Evolutionary conservation across 1,284 basidiomycete genomes (phyloP), one percentile per base, ranked within the genome.

Genomic region (Tylopilus sp.): DNA sequence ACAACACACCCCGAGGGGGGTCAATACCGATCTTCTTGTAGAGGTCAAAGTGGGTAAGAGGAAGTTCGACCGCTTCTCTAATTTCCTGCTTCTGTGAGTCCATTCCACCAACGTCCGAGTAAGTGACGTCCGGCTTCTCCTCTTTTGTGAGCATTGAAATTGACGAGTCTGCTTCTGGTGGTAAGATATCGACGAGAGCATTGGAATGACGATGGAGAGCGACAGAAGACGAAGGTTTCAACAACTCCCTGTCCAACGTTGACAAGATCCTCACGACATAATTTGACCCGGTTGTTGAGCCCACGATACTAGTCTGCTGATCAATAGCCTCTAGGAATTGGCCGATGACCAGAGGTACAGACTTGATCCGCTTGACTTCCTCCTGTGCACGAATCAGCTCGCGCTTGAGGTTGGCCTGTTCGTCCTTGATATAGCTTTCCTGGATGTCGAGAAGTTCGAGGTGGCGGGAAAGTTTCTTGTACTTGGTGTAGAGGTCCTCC

Each of bases 1-100:
- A 76, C 53, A 92, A 68, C 2, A 90, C 90, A 70, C 89, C 89
- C 44, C 90, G 79, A 48, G 89, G 96, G 21, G 96, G 96, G 74
- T 99, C 96, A 59, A 99, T 99, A 64, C 96, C 96, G 65, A 99
- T 99, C 76, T 99, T 98, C 75, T 91, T 91, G 78, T 99, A 99
- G 37, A 99, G 74, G 68, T 99, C 95, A 69, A 96, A 96, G 72
- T 99, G 90, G 7, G 91, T 94, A 52, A 99, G 77, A n/a, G 96
- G 96, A 30, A 99, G 76, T 73, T 99, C 96, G 36, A 99, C 96
- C 2, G 96, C 96, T 72, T 99, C 96, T 55, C 95, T 77, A 59
- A 99, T 99, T 74, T 99, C 96, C 73, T 99, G 96, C 76, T 99
- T 99, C 76, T 99, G 96, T 21, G 85, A 72, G 71, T 99, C 96